Base-by-base conservation (phyloP, 306 rosid species). In the Inga oerstediana region DNA sequence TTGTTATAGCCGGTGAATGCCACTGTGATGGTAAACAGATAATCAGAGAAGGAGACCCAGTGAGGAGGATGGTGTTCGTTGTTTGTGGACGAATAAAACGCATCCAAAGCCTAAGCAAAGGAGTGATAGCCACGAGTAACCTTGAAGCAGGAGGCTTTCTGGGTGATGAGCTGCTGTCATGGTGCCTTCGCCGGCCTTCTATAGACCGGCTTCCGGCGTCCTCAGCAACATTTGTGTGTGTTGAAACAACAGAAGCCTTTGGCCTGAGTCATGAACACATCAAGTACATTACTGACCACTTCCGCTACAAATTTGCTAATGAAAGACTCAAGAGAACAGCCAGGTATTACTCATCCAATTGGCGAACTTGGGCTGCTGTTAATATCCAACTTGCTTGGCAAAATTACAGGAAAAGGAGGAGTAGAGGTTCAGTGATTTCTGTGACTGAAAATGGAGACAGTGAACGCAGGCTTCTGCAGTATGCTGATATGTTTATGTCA, bases 401-500 rank as follows among this genome's bases (percentile, higher is more conserved):
- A n/a, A n/a, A n/a, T n/a, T n/a, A n/a, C n/a, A n/a, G n/a, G 93
- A 62, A 81, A 87, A 94, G 97, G 95, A 94, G 91, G n/a, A 39
- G 41, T 5, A 81, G 87, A 86, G 93, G 95, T 89, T 93, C 97
- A 2, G 87, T 89, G 95, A 90, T 86, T 39, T 91, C 91, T 88
- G 81, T 84, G 74, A 86, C 75, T 17, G 91, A 86, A 44, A 76
- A 43, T 44, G 93, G 89, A 43, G 87, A 88, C 85, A 30, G 80
- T 14, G 98, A 96, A 46, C 89, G 91, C 0, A 79, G 87, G 83
- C 97, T 96, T 64, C 35, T 94, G 89, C 98, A 91, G 59, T 96
- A 94, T 86, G 99, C 99, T 84, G 99, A 98, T 70, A 86, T 96
- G 95, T 96, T 96, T 87, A 87, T 96, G 99, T 96, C 99, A 75